Percentiles rank a stretch among this genome's conserved stretches.
Evolutionary conservation across 2,329 filamentous ascomycete species (phyloP).

Genomic region (Leptosphaerulina australis): DNA sequence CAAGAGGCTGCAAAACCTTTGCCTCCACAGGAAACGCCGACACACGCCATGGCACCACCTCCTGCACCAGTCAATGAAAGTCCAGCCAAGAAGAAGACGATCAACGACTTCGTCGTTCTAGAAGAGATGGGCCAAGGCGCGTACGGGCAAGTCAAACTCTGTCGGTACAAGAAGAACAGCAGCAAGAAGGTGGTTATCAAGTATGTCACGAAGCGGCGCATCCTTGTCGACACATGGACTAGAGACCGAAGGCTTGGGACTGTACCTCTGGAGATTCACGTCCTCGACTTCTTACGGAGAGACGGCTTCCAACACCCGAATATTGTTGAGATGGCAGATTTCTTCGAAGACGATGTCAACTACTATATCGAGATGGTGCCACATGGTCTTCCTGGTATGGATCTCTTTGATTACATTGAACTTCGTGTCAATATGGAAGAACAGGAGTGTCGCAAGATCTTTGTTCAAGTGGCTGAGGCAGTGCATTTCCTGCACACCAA

Average conservation of each 20-base stretch:
- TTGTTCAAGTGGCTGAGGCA: constrained; percentile 87
- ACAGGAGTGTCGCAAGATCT: constrained; percentile 90
- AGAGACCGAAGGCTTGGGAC: constrained; percentile 90
- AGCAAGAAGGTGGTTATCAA: constrained; percentile 90
- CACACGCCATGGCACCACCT: constrained; percentile 22
- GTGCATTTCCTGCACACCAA: constrained; percentile 90
- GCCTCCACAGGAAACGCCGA: constrained; percentile 35
- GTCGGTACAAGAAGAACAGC: constrained; percentile 77
- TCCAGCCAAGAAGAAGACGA: constrained; percentile 71
- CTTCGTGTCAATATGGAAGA: constrained; percentile 96
- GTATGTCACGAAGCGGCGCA: constrained; percentile 95
- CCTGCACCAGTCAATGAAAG: constrained; percentile 27
- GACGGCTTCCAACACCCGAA: constrained; percentile 69
- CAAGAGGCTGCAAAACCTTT: constrained; percentile 57
- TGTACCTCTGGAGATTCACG: constrained; percentile 95
- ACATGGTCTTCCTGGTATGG: constrained; percentile 95
- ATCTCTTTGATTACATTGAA: constrained; percentile 98
- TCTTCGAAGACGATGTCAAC: constrained; percentile 80
- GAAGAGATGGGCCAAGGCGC: constrained; percentile 99
- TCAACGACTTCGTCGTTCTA: constrained; percentile 87
- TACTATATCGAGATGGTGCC: constrained; percentile 99
- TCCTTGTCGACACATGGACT: constrained; percentile 98
- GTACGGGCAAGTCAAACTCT: constrained; percentile 96
- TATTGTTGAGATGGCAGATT: constrained; percentile 72
- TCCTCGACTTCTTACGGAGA: constrained; percentile 86